Base-by-base conservation (phyloP, 345 rosid genomes). In the Eucalyptus polyanthemos region DNA sequence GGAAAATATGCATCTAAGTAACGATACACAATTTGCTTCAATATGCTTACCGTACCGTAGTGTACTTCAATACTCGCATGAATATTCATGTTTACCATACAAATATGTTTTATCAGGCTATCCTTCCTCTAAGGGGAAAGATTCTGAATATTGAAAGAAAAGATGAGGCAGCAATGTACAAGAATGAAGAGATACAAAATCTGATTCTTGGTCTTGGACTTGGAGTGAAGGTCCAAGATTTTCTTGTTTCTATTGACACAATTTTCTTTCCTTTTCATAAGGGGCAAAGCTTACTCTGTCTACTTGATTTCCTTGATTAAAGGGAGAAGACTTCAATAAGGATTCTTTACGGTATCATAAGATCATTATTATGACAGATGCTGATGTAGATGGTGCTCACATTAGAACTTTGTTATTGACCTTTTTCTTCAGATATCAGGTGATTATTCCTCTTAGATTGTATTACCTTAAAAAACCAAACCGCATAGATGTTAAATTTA, bases 311-410 rank as follows among this genome's bases (percentile, higher is more conserved):
- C 89, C 80, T 83, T 93, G 21, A 62, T 88, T 91, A 50, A 92
- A 98, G 99, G 99, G 99, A 51, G 99, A 98, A 91, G 99, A 97
- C 87, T 97, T 98, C 76, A 96, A 93, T 89, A 95, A 93, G 90
- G 99, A 96, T 85, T 95, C 95, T 88, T 88, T 98, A 50, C 98
- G 99, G 44, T 98, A 98, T 93, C 98, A 98, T 89, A 97, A 95
- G 94, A 96, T 98, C 90, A 97, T 98, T 92, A 96, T 98, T 91
- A 93, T 98, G 91, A 98, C 99, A 60, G 99, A 98, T 95, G 99
- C 99, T 88, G 99, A 98, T 92, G 99, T 98, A 87, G 99, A 98
- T 93, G 99, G 99, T 91, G 99, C 99, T 90, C 99, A 98, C 91
- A 98, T 98, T 89, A 92, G 99, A 54, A 98, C 99, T 40, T 96